phyloP scores from a whole-genome alignment of 2,329 filamentous ascomycete genomes.

The Colletotrichum sp. region DNA sequence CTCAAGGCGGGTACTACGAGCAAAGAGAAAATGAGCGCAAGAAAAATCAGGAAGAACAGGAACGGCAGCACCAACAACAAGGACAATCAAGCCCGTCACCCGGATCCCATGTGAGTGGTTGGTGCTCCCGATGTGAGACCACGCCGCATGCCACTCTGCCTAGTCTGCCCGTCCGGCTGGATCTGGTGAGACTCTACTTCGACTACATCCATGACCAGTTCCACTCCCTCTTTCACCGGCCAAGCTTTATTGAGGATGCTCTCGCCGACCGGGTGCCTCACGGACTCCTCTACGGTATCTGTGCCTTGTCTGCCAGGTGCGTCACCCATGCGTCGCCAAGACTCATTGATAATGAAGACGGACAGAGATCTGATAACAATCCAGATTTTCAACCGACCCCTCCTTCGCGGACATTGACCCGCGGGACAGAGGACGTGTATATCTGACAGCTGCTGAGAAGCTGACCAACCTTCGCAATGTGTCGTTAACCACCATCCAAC shows the following conservation, averaged over 20 bases:
- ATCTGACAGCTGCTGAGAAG: slow-evolving; percentile 25
- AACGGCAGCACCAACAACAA: neutral
- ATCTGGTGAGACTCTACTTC: slow-evolving; percentile 37
- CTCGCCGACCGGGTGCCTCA: slow-evolving; percentile 24
- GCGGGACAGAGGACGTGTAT: slow-evolving; percentile 25
- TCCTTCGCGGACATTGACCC: slow-evolving; percentile 24
- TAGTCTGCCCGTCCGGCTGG: slow-evolving; percentile 22
- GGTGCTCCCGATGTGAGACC: slow-evolving; percentile 8
- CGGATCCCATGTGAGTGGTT: neutral
- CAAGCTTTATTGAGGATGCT: slow-evolving; percentile 29
- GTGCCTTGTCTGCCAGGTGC: slow-evolving; percentile 28
- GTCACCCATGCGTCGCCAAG: neutral
- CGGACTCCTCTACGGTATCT: slow-evolving; percentile 29
- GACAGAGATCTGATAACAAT: neutral
- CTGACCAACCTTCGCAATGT: slow-evolving; percentile 39
- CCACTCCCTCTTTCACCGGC: slow-evolving; percentile 37
- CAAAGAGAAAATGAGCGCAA: slow-evolving; percentile 17
- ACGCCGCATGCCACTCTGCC: slow-evolving; percentile 17
- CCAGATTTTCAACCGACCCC: slow-evolving; percentile 27
- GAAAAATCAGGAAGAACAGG: neutral
- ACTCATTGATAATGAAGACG: neutral
- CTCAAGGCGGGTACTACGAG: slow-evolving; percentile 21
- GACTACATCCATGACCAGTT: slow-evolving; percentile 38
- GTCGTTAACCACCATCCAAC: slow-evolving; percentile 40
- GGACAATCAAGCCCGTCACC: neutral